Base-by-base conservation (phyloP, 768 basidiomycete genomes). In the Neoboletus magnificus region DNA sequence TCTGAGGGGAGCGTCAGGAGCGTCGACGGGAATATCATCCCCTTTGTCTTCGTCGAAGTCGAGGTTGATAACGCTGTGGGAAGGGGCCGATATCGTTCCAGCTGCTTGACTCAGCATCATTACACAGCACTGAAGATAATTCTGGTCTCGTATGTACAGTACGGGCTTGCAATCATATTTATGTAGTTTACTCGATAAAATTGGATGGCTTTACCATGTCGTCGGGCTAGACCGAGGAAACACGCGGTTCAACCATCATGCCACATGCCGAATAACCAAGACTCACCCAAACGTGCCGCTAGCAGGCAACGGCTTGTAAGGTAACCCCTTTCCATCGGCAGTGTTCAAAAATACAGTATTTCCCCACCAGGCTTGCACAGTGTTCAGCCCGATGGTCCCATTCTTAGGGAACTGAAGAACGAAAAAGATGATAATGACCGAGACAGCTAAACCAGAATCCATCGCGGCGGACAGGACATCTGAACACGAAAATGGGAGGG, bases 391-490 rank as follows among this genome's bases (percentile, higher is more conserved):
- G 57, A 89, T 86, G 12, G 69, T 71, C 4, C 86, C 86, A 52
- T 86, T 77, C 54, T 58, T 58, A 2, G 87, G 87, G 62, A 82
- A 88, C 69, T 89, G 82, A n/a, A 88, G 74, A 36, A 65, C 60
- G 68, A 86, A 85, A 73, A 83, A 86, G 40, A 86, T 78, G 45
- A 83, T 23, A 25, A 88, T 71, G 4, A 79, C 69, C 22, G 78
- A 70, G 18, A 87, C 59, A 0, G 86, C 85, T 10, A 87, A 73
- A n/a, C 88, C 86, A 15, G 87, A 79, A 61, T 88, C 87, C 61
- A 89, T 62, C 4, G 84, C 87, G 11, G 86, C 85, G 8, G 86
- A 88, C n/a, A 89, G 69, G 20, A 88, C 82, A 59, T 87, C 77
- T 78, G 50, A 23, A n/a, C 30, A 46, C 39, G 11, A 41, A 12